Percentiles rank a stretch among this genome's conserved stretches.
Evolutionary conservation across 2,329 filamentous ascomycete species (phyloP).

Genomic region (Penicillium concentricum): DNA sequence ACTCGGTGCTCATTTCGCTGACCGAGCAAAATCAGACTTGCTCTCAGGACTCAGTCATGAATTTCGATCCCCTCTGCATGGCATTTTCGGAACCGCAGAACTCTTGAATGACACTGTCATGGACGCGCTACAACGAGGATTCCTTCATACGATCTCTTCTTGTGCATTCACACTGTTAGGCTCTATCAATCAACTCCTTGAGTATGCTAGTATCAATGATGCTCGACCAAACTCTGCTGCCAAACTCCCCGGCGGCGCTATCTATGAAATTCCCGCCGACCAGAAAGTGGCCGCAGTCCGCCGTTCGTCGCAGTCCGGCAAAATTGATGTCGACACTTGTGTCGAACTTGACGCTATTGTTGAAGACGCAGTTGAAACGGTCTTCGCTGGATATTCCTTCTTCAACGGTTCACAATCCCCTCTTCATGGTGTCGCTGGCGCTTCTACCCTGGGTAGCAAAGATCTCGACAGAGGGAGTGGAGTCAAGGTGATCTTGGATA

Average conservation of each 20-base stretch:
- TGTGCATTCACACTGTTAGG: slow-evolving; percentile 43
- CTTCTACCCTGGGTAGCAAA: neutral
- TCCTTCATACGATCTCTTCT: slow-evolving; percentile 33
- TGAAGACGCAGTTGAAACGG: slow-evolving; percentile 15
- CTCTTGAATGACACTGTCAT: slow-evolving; percentile 25
- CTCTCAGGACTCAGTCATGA: slow-evolving; percentile 33
- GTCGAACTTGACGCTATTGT: slow-evolving; percentile 13
- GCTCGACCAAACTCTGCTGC: neutral
- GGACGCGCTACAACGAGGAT: slow-evolving; percentile 21
- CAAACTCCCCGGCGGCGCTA: neutral
- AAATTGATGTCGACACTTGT: neutral
- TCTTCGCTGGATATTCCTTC: slow-evolving; percentile 16
- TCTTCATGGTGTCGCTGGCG: neutral
- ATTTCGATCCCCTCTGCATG: slow-evolving; percentile 33
- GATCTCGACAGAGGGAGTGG: neutral
- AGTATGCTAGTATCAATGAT: slow-evolving; percentile 26
- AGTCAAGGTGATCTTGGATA: slow-evolving; percentile 14
- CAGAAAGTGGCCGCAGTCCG: neutral
- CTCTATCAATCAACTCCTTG: slow-evolving; percentile 37
- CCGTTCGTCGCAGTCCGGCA: neutral
- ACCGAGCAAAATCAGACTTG: slow-evolving; percentile 32
- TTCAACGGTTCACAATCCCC: neutral
- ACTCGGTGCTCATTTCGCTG: slow-evolving; percentile 22
- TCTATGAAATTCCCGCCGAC: neutral
- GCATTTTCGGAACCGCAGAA: slow-evolving; percentile 28